phyloP scores from a whole-genome alignment of 345 rosid species.

The Corymbia maculata region DNA sequence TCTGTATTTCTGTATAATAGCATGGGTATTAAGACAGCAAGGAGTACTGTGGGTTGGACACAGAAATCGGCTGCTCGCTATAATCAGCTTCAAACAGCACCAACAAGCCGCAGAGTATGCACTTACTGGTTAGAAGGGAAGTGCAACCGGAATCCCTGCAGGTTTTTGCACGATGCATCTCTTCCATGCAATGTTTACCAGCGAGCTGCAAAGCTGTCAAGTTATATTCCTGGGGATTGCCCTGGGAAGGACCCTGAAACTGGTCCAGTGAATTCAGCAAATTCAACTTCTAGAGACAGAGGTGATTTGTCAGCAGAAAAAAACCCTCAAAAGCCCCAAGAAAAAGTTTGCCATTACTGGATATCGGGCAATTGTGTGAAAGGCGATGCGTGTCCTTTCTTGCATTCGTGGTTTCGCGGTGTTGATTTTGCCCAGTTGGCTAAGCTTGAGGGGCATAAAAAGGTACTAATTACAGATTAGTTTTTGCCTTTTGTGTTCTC shows the following conservation, averaged over 20 bases:
- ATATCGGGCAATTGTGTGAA: conserved; percentile 13
- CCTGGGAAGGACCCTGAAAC: background rate
- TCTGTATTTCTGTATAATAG: background rate
- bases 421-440: conserved; percentile 18
- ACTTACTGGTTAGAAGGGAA: conserved; percentile 5
- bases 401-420: conserved; percentile 19
- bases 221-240: background rate
- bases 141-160: conserved; percentile 27
- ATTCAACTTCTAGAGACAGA: background rate
- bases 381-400: conserved; percentile 15
- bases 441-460: conserved; percentile 22
- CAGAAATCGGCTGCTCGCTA: background rate
- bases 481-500: background rate
- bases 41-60: background rate
- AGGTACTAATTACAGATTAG: conserved; percentile 1
- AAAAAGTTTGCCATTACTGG: conserved; percentile 12
- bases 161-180: conserved; percentile 8
- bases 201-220: background rate
- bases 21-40: background rate
- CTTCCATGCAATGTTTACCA: background rate
- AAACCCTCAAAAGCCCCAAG: background rate
- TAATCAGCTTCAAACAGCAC: background rate
- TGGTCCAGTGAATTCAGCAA: background rate
- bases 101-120: background rate
- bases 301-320: background rate